Base-by-base conservation (phyloP, 179 eudicot species). In the Heliamphora pulchella region DNA sequence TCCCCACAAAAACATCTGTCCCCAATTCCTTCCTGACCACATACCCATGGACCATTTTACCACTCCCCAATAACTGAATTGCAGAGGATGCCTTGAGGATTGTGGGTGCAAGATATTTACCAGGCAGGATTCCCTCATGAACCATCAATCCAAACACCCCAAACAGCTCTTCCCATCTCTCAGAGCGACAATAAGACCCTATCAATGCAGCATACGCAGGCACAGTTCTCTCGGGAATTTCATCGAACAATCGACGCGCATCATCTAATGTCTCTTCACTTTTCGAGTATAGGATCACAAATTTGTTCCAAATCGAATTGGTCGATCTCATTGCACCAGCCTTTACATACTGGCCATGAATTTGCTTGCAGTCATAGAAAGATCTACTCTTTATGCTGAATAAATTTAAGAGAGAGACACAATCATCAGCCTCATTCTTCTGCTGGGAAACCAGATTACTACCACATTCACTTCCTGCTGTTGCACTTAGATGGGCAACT, bases 41-140 rank as follows among this genome's bases (percentile, higher is more conserved):
- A 82, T 54, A 87, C 75, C 89, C 91, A 83, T 89, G 93, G 76
- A 90, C 81, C 91, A 90, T 89, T 83, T 82, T 87, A 64, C 91
- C 93, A 78, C 17, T 61, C 55, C 67, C 80, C 64, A 63, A 78
- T 65, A 81, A 20, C 59, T 75, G 75, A 75, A 83, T 65, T 2
- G 84, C 84, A 8, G 88, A 85, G 82, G 86, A 86, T 31, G 91
- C 91, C 76, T 90, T 89, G 58, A 89, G 82, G 75, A 90, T 81
- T 0, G 85, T 89, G 31, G 93, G 91, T 46, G 86, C 65, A 66
- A 90, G 87, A 87, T 81, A 90, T 66, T 79, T 86, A 65, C 89
- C 88, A 17, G 93, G 93, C 18, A 82, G 57, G 65, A 85, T 54
- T 48, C 89, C 88, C 83, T 89, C 90, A 80, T 53, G 68, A 75